phyloP scores from a whole-genome alignment of 495 filamentous ascomycete genomes.

The Penicillium tannophilum region DNA sequence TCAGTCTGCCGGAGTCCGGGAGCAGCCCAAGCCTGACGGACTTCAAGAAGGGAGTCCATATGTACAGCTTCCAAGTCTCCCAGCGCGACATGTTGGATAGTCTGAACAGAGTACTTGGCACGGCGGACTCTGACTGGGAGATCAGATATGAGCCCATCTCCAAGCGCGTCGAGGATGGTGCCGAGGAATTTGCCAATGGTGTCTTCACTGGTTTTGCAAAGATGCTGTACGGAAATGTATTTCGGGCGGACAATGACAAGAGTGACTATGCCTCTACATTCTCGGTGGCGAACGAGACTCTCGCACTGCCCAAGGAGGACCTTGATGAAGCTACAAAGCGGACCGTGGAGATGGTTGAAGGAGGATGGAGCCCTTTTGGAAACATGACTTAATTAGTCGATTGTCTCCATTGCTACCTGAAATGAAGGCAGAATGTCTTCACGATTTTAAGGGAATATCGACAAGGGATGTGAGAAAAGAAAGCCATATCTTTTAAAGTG shows the following conservation, averaged over 20 bases:
- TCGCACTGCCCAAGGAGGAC: conserved; percentile 60
- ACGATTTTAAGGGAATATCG: too few relatives aligned
- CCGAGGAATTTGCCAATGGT: conserved; percentile 44
- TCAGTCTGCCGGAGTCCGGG: conserved; percentile 39
- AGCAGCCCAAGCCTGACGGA: conserved; percentile 25
- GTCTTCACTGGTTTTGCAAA: conserved; percentile 27
- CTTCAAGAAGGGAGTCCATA: conserved; percentile 37
- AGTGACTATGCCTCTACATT: conserved; percentile 42
- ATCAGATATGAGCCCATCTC: conserved; percentile 44
- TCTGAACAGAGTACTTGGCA: conserved; percentile 54
- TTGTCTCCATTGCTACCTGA: neutral
- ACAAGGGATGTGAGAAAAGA: too few relatives aligned
- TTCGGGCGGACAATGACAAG: conserved; percentile 41
- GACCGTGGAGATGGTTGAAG: conserved; percentile 20
- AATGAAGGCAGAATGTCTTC: too few relatives aligned
- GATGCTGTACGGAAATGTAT: conserved; percentile 53
- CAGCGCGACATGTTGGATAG: conserved; percentile 58
- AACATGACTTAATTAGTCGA: neutral
- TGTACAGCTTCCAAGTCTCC: conserved; percentile 50
- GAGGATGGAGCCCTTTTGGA: conserved; percentile 20
- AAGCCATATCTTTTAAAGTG: too few relatives aligned
- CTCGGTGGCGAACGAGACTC: conserved; percentile 43
- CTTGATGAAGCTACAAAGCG: conserved; percentile 50
- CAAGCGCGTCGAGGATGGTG: conserved; percentile 47
- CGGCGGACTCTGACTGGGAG: conserved; percentile 53